A percentile compares a stretch with the other conserved stretches of the same genome.
These are phyloP conservation scores for Pontederia paniculata DNA, from an alignment of 176 grass and related monocot species.

Conservation along the genomic window DNA sequence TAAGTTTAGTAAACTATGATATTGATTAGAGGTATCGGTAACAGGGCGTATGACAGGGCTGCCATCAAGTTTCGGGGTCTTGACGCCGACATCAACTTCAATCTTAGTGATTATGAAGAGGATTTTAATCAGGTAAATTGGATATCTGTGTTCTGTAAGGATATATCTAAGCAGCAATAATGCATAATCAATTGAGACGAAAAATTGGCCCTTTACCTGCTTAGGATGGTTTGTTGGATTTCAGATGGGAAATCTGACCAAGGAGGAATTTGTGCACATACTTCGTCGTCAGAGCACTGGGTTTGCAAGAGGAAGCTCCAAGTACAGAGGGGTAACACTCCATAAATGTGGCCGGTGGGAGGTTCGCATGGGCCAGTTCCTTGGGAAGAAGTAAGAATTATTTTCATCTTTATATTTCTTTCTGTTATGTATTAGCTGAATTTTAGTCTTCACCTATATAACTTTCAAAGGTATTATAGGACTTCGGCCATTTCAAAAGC, in stretches of 20 bases:
- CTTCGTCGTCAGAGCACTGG: constrained; percentile 93
- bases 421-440: neutral
- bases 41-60: constrained; percentile 85
- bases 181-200: neutral
- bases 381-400: constrained; percentile 78
- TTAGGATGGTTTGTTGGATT: neutral
- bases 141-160: neutral
- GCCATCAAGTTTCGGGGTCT: constrained; percentile 95
- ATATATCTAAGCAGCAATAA: neutral
- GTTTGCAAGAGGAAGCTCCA: constrained; percentile 88
- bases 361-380: constrained; percentile 92
- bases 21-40: neutral
- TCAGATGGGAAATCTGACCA: constrained; percentile 88
- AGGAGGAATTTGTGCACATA: constrained; percentile 99
- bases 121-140: constrained; percentile 72
- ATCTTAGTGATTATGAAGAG: constrained; percentile 69
- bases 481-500: neutral
- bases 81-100: constrained; percentile 97
- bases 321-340: constrained; percentile 86
- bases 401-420: neutral
- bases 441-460: constrained; percentile 1
- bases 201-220: neutral
- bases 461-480: neutral
- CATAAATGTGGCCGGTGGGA: constrained; percentile 99
- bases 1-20: too few species aligned